Evolutionary conservation across 2,329 filamentous ascomycete genomes (phyloP).

Genomic region (Pseudogymnoascus sp.): DNA sequence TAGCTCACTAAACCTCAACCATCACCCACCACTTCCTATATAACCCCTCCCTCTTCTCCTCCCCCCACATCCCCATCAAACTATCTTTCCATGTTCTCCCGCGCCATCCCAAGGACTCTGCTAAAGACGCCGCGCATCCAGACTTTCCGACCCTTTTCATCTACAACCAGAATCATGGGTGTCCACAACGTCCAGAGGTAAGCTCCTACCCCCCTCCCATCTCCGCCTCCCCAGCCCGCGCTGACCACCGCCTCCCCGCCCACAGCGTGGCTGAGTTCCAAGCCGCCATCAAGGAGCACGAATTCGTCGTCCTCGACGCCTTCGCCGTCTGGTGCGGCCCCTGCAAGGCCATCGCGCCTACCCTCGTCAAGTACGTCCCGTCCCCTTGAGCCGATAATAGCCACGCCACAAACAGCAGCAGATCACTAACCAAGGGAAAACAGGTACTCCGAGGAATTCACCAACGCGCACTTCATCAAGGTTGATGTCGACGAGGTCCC

Average conservation of each 20-base stretch:
- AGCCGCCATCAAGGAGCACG: constrained; percentile 43
- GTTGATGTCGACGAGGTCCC: constrained; percentile 80
- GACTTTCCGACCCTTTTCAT: constrained; percentile 26
- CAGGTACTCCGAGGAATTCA: constrained; percentile 53
- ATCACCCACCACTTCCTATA: not conserved
- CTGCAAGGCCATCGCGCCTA: constrained; percentile 82
- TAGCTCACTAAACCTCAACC: not conserved
- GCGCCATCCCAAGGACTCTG: not conserved
- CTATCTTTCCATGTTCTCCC: constrained; percentile 4
- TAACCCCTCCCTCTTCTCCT: not conserved
- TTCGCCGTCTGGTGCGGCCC: constrained; percentile 90
- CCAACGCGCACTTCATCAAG: constrained; percentile 69
- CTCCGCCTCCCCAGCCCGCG: not conserved
- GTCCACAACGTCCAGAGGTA: constrained; percentile 38
- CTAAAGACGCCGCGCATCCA: constrained; percentile 4
- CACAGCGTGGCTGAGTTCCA: constrained; percentile 52
- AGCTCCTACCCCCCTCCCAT: constrained; percentile 15
- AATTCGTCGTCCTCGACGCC: constrained; percentile 72
- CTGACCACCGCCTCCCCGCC: constrained; percentile 16
- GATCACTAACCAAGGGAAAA: not conserved
- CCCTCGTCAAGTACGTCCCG: constrained; percentile 53
- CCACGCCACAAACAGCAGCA: constrained; percentile 22
- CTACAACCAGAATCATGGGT: constrained; percentile 34
- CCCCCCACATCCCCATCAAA: not conserved
- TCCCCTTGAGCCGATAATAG: not conserved